Evolutionary conservation across 2,329 filamentous ascomycete species (phyloP), one percentile per base, ranked within the genome.

Genomic region (Kalmusia sp.): DNA sequence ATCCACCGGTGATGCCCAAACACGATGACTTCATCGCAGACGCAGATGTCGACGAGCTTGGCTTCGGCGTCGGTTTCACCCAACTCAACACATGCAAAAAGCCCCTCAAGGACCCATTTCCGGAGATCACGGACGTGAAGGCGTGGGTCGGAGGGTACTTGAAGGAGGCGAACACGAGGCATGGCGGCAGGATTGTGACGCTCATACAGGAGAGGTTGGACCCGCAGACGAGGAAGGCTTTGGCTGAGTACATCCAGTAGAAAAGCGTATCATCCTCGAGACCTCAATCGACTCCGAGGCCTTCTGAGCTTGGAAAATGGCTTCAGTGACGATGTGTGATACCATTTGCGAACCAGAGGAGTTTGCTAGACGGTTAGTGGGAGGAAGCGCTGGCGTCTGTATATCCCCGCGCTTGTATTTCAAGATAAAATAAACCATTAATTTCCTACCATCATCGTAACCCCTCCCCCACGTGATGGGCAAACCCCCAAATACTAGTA

Each of bases 1-100:
- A 96, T 75, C 91, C 93, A 22, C 93, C 93, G 30, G 84, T 93
- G 4, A 81, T 83, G 6, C 77, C 80, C 14, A 84, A 88, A 1
- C 78, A 83, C 30, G 87, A 88, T 52, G 92, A 96, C 62, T 79
- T 91, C 45, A 88, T 96, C 58, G 85, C 87, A 9, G 95, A 98
- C 71, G 88, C 92, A 3, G 93, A 98, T 67, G 90, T 96, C 22
- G 95, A 99, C 66, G 95, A 99, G 72, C 87, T 97, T 62, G 89
- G 91, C 24, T 99, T 99, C 69, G 95, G 95, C 22, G 87, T 97
- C 60, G 93, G 92, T 7, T 99, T 96, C 77, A 98, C 95, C 0
- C 88, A 91, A 27, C 84, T 99, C 58, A 96, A 93, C 78, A 97
- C 93, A 0, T 95, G 93, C 79, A 91, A 89, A 72, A 87, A 87